phyloP scores from a whole-genome alignment of 371 early-diverging fungal genomes.

The Batrachochytrium dendrobatidis region DNA sequence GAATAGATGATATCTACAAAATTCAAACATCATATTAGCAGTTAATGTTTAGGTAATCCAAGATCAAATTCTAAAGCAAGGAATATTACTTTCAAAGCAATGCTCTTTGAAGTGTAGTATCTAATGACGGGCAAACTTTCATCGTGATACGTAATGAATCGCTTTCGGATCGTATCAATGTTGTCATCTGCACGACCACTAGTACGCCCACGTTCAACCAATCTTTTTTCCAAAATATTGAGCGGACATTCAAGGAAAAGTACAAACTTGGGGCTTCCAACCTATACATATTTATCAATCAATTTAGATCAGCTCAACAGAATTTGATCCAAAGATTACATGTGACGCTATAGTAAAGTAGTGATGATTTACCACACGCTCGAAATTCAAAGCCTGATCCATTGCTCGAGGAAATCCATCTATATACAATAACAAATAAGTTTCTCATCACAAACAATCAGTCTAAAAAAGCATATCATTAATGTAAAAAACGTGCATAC shows the following conservation, averaged over 20 bases:
- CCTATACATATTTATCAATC: conserved; percentile 19
- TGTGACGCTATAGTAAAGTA: too few species aligned
- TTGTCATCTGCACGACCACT: conserved; percentile 55
- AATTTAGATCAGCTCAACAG: too few species aligned
- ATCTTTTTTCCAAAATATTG: conserved; percentile 28
- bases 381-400: conserved; percentile 28
- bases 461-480: neutral
- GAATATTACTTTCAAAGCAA: neutral
- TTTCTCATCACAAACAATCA: neutral
- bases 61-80: neutral
- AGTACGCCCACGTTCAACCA: conserved; percentile 52
- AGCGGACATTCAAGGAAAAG: conserved; percentile 37
- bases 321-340: too few species aligned
- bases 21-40: neutral
- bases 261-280: conserved; percentile 22
- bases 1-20: conserved; percentile 24
- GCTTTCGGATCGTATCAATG: conserved; percentile 45
- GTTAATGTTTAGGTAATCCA: neutral
- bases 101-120: neutral
- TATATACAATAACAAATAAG: neutral
- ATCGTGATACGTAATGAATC: conserved; percentile 44
- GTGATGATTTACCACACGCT: conserved; percentile 13
- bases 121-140: conserved; percentile 50
- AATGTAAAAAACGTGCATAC: conserved; percentile 5
- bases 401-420: conserved; percentile 29